These are phyloP conservation scores for Calonectria crousiana DNA, from an alignment of 2,329 filamentous ascomycete genomes.

Conservation along the genomic window DNA sequence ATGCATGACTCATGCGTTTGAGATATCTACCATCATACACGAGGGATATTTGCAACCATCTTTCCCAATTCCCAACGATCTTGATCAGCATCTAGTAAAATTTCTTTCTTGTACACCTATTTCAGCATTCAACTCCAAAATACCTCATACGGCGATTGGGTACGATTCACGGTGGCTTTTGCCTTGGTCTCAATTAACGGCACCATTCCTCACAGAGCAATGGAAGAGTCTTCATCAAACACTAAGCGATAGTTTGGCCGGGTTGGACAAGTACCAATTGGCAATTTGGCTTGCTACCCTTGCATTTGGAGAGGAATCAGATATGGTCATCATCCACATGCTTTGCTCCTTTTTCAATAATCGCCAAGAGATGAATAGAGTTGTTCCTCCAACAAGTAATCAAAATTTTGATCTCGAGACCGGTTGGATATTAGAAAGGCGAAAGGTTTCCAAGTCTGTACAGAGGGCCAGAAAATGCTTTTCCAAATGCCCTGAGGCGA, in stretches of 20 bases:
- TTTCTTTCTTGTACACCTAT: neutral
- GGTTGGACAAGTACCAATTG: neutral
- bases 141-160: neutral
- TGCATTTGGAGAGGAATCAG: neutral
- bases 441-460: neutral
- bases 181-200: neutral
- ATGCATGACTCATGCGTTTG: neutral
- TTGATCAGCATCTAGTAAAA: neutral
- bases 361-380: neutral
- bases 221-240: neutral
- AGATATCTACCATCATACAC: neutral
- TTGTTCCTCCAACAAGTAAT: neutral
- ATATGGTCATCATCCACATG: neutral
- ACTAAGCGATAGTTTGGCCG: neutral
- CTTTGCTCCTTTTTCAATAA: neutral
- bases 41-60: neutral
- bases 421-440: neutral
- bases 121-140: neutral
- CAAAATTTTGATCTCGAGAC: neutral
- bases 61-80: neutral
- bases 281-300: neutral
- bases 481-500: neutral
- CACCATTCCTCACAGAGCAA: neutral
- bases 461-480: neutral
- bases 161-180: neutral